Conservation (phyloP, 306 rosid genomes). For the Nissolia schottii region DNA sequence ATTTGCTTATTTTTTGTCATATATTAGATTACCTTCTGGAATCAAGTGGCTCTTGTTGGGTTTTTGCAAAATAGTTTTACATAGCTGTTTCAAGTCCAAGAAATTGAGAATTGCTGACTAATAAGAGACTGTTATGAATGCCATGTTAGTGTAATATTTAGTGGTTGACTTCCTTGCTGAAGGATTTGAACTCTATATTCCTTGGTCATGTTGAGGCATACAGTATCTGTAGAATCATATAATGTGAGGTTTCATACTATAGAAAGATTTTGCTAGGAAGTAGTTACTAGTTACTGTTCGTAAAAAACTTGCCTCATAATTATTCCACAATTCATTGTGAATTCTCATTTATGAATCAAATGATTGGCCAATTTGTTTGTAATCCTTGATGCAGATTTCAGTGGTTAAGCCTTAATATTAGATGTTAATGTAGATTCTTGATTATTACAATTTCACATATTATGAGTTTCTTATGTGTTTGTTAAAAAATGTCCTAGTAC, state of each 20-base stretch:
- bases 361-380: background rate
- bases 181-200: background rate
- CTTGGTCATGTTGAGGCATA: background rate
- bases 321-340: background rate
- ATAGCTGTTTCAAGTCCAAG: background rate
- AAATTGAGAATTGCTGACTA: slow-evolving; percentile 4
- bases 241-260: background rate
- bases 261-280: background rate
- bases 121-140: background rate
- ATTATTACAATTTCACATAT: background rate
- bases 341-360: background rate
- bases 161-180: background rate
- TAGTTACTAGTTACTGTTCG: background rate
- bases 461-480: background rate
- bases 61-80: slow-evolving; percentile 7
- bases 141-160: background rate
- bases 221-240: background rate
- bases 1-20: background rate
- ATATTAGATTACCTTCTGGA: background rate
- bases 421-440: background rate
- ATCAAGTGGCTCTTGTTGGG: slow-evolving; percentile 1
- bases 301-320: background rate
- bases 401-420: background rate
- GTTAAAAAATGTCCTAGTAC: slow-evolving; percentile 1
- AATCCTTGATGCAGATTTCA: background rate